Conservation (phyloP, 768 basidiomycete genomes). For the Crassisporium funariophilum region DNA sequence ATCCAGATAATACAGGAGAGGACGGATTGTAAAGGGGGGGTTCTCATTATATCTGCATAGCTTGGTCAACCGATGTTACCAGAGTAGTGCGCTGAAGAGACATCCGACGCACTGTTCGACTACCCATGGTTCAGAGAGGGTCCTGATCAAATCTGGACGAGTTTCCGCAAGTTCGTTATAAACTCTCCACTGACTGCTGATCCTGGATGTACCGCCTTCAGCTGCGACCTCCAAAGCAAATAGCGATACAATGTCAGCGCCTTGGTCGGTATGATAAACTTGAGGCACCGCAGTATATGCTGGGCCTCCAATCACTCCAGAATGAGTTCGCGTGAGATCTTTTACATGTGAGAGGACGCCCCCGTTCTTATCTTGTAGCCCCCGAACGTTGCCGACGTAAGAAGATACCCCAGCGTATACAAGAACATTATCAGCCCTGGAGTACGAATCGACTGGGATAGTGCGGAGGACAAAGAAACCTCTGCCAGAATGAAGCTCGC, state of each 20-base stretch:
- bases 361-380: conserved; percentile 21
- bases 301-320: conserved; percentile 40
- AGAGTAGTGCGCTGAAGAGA: no score
- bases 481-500: conserved; percentile 43
- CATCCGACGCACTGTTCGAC: conserved; percentile 40
- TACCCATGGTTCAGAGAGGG: conserved; percentile 44
- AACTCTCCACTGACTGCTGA: conserved; percentile 45
- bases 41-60: no score
- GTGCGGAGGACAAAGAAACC: conserved; percentile 51
- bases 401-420: conserved; percentile 41
- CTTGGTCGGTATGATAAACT: conserved; percentile 48
- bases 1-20: conserved; percentile 43
- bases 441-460: conserved; percentile 45
- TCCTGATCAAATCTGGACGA: conserved; percentile 45
- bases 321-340: conserved; percentile 41
- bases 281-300: conserved; percentile 52
- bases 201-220: conserved; percentile 46
- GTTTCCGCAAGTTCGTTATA: conserved; percentile 52
- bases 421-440: conserved; percentile 40
- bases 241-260: conserved; percentile 47
- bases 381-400: conserved; percentile 17
- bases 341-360: conserved; percentile 48
- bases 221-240: conserved; percentile 42
- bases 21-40: conserved; percentile 38
- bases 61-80: no score